Base-by-base conservation (phyloP, 176 grass and related monocot genomes). In the Eleusine coracana region DNA sequence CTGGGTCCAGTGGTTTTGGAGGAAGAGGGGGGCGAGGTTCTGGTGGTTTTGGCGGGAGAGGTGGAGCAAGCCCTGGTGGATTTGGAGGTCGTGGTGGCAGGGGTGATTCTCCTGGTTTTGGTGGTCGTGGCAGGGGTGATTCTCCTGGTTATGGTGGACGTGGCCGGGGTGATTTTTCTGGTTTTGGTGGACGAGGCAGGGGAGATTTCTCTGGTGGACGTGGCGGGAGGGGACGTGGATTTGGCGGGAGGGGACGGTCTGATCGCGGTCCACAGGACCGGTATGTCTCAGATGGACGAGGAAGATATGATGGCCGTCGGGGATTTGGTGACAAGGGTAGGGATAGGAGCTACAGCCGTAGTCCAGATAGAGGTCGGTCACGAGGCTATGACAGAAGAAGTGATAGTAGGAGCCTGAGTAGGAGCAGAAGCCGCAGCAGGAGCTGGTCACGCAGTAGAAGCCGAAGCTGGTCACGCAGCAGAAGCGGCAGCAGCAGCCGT, bases 321-420 rank as follows among this genome's bases (percentile, higher is more conserved):
- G 91, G 96, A 79, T 90, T 88, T 85, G 78, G 81, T 4, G 82
- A 74, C 61, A 96, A 88, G 61, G 81, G 80, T 49, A 79, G 77
- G 52, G 96, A 93, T 29, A 82, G 70, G 51, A 93, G 87, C 89
- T 92, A 96, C 76, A 96, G 96, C 62, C 91, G 83, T 21, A 93
- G 90, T 29, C 88, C 92, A n/a, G 86, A 87, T 38, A 91, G 88
- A 88, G 88, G 84, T 66, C 78, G 84, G 48, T 83, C 84, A 20
- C 70, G 90, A 70, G 88, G 90, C 56, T 94, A 94, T 36, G 79
- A 90, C 27, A 86, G 92, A 52, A 89, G 84, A 74, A 88, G 92
- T 62, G 52, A 50, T 28, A 92, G 89, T 70, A 82, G 87, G 71
- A 88, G 90, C 64, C 29, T 48, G 54, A 86, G 90, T 55, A 80